Conservation (phyloP, 2,329 filamentous ascomycete genomes). For the Colletotrichum siamense region DNA sequence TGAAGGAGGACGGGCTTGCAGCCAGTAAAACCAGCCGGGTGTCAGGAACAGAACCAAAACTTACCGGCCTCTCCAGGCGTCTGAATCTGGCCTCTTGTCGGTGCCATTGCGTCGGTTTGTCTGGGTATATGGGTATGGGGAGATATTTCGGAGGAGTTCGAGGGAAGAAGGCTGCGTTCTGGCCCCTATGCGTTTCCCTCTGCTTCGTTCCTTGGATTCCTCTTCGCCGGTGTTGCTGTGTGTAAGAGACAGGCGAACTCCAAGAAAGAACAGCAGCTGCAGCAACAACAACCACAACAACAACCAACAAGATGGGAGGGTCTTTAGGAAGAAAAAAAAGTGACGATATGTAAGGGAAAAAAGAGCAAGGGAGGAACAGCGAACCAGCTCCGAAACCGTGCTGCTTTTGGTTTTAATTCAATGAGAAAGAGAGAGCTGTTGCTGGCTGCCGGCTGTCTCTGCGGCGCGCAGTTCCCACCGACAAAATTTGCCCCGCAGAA, state of each 20-base stretch:
- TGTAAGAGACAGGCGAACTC: background rate
- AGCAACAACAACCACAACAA: background rate
- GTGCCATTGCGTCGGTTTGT: slow-evolving; percentile 18
- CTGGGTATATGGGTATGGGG: background rate
- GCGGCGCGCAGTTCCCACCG: slow-evolving; percentile 12
- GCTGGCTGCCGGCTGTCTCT: background rate
- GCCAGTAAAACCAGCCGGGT: background rate
- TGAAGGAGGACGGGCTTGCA: background rate
- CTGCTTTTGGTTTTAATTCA: slow-evolving; percentile 15
- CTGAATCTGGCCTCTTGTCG: slow-evolving; percentile 47
- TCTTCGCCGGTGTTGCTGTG: background rate
- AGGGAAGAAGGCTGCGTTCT: background rate
- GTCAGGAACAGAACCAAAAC: slow-evolving; percentile 31
- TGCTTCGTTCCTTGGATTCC: background rate
- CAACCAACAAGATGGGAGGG: background rate
- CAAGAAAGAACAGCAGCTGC: background rate
- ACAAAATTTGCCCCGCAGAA: slow-evolving; percentile 18
- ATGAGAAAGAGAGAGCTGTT: background rate
- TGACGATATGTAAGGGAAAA: background rate
- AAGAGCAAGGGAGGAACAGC: background rate
- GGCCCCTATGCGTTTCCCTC: background rate
- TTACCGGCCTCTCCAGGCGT: slow-evolving; percentile 70
- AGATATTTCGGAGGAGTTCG: background rate
- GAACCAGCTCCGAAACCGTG: slow-evolving; percentile 6
- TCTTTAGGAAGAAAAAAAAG: background rate